phyloP scores from a whole-genome alignment of 176 grass and related monocot species.

The Triticum dicoccoides region DNA sequence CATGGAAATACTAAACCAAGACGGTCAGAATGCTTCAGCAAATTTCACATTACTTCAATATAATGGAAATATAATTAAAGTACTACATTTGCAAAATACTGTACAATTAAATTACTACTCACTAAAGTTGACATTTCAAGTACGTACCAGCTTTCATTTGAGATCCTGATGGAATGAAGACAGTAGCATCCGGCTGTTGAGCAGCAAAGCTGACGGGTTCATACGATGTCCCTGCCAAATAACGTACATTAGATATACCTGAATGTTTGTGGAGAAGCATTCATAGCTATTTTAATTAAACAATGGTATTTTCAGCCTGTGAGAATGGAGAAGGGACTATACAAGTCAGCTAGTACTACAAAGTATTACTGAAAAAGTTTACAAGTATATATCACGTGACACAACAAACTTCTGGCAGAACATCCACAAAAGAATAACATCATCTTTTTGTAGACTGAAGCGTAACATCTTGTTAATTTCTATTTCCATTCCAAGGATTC shows the following conservation, averaged over 20 bases:
- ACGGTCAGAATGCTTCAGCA: neutral
- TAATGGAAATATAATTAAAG: neutral
- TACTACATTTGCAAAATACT: neutral
- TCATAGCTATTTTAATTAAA: neutral
- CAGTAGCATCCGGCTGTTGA: conserved; percentile 68
- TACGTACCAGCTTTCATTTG: conserved; percentile 52
- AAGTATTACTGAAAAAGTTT: neutral
- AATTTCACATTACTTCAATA: neutral
- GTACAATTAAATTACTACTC: neutral
- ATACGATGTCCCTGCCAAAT: conserved; percentile 68
- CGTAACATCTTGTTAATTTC: neutral
- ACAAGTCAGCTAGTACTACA: neutral
- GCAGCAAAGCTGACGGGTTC: conserved; percentile 55
- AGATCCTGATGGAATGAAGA: conserved; percentile 59
- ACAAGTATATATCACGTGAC: neutral
- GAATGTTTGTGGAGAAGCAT: neutral
- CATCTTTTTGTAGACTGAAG: neutral
- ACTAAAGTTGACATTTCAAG: neutral
- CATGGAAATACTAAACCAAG: too few species aligned
- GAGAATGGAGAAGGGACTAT: neutral
- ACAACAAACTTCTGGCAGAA: neutral
- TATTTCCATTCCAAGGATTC: neutral
- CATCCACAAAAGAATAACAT: too few species aligned
- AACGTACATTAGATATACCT: neutral
- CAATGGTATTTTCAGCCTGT: neutral